These are phyloP conservation scores for Thalassiosira delicatula DNA, from an alignment of 352 stramenopile genomes.

Conservation along the genomic window DNA sequence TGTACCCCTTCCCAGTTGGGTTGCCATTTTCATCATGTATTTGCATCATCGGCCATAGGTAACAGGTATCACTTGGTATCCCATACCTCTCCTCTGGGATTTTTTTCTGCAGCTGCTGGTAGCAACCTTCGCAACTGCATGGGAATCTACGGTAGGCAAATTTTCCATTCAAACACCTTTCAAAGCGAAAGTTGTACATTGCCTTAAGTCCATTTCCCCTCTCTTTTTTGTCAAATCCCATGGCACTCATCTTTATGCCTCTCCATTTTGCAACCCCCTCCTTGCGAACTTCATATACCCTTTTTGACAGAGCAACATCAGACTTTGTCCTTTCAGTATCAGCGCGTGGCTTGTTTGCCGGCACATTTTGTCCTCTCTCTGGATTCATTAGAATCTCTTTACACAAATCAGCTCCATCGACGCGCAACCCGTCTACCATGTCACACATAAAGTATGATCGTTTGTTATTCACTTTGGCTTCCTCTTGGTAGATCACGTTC, in stretches of 20 bases:
- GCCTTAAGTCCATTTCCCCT: not conserved
- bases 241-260: not conserved
- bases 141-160: not conserved
- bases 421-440: not conserved
- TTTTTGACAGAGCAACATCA: not conserved
- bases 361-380: too few relatives aligned
- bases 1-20: not conserved
- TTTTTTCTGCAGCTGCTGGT: not conserved
- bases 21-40: not conserved
- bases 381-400: too few relatives aligned
- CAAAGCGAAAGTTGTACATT: not conserved
- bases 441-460: not conserved
- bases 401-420: not conserved
- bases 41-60: not conserved
- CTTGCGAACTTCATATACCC: not conserved
- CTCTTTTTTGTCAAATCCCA: not conserved
- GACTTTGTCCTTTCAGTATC: not conserved
- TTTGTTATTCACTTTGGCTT: not conserved
- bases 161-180: not conserved
- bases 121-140: not conserved
- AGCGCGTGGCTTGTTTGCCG: not conserved
- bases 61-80: not conserved
- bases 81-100: not conserved
- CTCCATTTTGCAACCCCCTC: not conserved
- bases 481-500: not conserved